These are phyloP conservation scores for Penicillium thymicola DNA, from an alignment of 2,329 filamentous ascomycete genomes.

Conservation along the genomic window DNA sequence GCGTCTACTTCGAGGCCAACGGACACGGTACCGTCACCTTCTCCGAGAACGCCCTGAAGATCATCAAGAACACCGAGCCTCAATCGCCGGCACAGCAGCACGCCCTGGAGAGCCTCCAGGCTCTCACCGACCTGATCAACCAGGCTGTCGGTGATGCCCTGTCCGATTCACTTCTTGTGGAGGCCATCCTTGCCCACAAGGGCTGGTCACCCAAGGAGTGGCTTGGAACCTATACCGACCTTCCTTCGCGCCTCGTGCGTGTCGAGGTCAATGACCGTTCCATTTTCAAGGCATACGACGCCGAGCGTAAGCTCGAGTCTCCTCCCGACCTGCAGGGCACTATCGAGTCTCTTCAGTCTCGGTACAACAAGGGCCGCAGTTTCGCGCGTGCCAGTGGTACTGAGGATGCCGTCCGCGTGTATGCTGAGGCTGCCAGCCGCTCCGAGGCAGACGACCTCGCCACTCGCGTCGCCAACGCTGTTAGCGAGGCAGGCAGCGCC, in stretches of 20 bases:
- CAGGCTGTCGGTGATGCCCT: constrained; percentile 96
- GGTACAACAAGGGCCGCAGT: constrained; percentile 83
- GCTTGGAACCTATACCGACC: constrained; percentile 87
- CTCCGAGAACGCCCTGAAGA: constrained; percentile 74
- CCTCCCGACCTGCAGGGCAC: constrained; percentile 76
- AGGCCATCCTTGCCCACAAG: constrained; percentile 95
- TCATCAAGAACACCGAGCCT: constrained; percentile 74
- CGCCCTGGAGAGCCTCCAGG: constrained; percentile 78
- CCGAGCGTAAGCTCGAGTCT: constrained; percentile 79
- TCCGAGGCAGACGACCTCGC: constrained; percentile 90
- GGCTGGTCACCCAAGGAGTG: constrained; percentile 86
- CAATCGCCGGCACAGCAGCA: constrained; percentile 90
- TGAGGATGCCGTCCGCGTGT: constrained; percentile 93
- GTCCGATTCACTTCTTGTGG: constrained; percentile 92
- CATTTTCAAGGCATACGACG: constrained; percentile 86
- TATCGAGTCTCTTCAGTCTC: constrained; percentile 83
- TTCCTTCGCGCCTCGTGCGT: constrained; percentile 91
- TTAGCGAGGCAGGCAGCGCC: constrained; percentile 55
- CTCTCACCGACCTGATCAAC: constrained; percentile 89
- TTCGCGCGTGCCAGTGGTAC: constrained; percentile 94
- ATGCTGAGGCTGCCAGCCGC: constrained; percentile 86
- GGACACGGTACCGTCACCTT: constrained; percentile 97
- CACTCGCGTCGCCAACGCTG: constrained; percentile 72
- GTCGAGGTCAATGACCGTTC: constrained; percentile 87
- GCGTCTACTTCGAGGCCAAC: constrained; percentile 98